Base-by-base conservation (phyloP, 768 basidiomycete genomes). In the Serpula lacrymans region DNA sequence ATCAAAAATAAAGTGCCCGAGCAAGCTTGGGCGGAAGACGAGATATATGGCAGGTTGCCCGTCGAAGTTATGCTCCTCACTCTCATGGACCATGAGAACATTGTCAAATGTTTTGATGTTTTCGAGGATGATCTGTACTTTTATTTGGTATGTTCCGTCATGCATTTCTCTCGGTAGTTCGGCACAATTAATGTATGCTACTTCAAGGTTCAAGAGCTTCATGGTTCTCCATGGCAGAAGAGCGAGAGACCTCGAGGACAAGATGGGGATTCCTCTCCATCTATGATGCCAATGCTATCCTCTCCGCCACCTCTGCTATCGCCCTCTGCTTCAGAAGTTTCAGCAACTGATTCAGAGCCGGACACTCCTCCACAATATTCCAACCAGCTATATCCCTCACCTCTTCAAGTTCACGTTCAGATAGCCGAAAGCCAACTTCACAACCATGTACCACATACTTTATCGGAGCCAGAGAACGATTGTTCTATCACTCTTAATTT, bases 151-250 rank as follows among this genome's bases (percentile, higher is more conserved):
- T 47, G 81, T 69, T 41, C 20, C 31, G 33, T 26, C 35, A 10
- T 25, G 35, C 29, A 6, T 41, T 29, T 31, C 32, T n/a, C 20
- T 34, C 33, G n/a, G 35, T 17, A 26, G 26, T 36, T 4, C 9
- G 6, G n/a, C n/a, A n/a, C n/a, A 37, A 28, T 41, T 42, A 34
- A 46, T 37, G 3, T 17, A 32, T 45, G 16, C 39, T 42, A 42
- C 40, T 27, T 32, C 33, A 5, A 94, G 91, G 80, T 93, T 3
- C 90, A 92, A 68, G 93, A 95, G 60, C 69, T 95, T 20, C 94
- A 97, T 56, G 94, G 94, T 20, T 80, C 84, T 20, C 91, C 94
- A 3, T 97, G 93, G 93, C 69, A 69, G 38, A 77, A 72, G 46
- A 46, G 57, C 59, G 45, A 67, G 67, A 49, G 66, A 60, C 58